Base-by-base conservation (phyloP, 2,329 filamentous ascomycete species). In the Aspergillus luchuensis region DNA sequence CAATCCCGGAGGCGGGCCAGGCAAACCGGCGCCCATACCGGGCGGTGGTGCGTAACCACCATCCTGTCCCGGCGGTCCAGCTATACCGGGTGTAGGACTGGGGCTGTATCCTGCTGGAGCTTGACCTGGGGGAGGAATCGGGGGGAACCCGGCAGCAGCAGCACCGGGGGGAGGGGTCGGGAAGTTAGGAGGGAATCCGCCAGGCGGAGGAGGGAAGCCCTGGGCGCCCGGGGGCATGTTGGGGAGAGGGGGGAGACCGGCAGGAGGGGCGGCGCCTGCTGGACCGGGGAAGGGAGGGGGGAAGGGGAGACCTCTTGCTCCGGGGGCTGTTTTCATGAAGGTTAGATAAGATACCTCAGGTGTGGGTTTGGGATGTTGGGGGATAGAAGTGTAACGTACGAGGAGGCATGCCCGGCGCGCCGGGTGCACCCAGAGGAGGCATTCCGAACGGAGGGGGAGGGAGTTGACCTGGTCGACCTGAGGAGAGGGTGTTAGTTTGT, bases 381-480 rank as follows among this genome's bases (percentile, higher is more conserved):
- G 52, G 33, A 30, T 21, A 41, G 4, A 23, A 6, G 36, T 21
- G 28, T 21, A 36, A 82, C 84, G 71, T 85, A 87, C 85, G 85
- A 73, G 85, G 81, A 55, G 66, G 79, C 69, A 81, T 74, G 64
- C 74, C 79, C 51, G 77, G 76, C 30, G 72, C 68, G 38, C 68
- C 77, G 39, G 74, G 74, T 59, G 67, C 76, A 52, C 77, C 77
- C 30, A 72, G 73, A 41, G 81, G 71, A 56, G 81, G 80, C 63
- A 81, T 77, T 58, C 82, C 84, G 69, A 88, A 89, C 25, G 85
- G 86, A 48, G 86, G 87, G 59, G 86, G 86, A 63, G 79, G 78
- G 61, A 82, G 73, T 69, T 76, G 76, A 66, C 69, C 77, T 58
- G 74, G 72, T 39, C 63, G 71, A 61, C 72, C 74, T 76, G 41